A percentile compares a stretch with the other conserved stretches of the same genome.
Evolutionary conservation across 441 rosid species (phyloP).

Genomic region (Aleurites moluccanus): DNA sequence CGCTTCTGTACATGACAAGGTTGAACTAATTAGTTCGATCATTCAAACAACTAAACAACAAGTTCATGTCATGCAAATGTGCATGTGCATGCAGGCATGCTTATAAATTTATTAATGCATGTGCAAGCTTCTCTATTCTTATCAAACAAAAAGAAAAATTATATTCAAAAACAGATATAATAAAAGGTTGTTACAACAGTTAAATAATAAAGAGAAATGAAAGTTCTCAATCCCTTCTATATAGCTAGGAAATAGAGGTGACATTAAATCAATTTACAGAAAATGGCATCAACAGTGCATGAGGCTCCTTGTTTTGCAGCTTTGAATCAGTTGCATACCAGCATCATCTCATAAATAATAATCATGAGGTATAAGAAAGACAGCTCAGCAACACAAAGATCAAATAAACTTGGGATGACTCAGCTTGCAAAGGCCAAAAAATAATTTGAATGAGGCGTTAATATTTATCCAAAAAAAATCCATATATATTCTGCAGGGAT

Average conservation of each 20-base stretch:
- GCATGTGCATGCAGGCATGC: neutral
- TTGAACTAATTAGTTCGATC: constrained; percentile 19
- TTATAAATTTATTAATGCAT: neutral
- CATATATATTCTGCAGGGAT: neutral
- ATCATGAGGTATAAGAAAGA: constrained; percentile 12
- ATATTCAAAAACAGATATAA: neutral
- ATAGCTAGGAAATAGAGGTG: constrained; percentile 7
- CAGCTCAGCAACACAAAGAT: neutral
- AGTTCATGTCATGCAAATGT: neutral
- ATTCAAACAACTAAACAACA: neutral
- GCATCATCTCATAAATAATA: neutral
- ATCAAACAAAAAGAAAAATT: neutral
- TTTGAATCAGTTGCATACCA: neutral
- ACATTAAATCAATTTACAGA: neutral
- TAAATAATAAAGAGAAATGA: neutral
- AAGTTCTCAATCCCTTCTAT: constrained; percentile 3
- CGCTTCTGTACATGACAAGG: constrained; percentile 66
- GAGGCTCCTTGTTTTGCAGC: neutral
- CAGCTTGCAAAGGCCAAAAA: neutral
- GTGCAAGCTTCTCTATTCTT: neutral
- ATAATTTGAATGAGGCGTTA: neutral
- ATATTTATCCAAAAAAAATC: neutral
- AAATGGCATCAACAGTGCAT: neutral
- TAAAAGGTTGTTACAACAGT: neutral
- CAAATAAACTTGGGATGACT: neutral